Evolutionary conservation across 495 filamentous ascomycete species (phyloP).

Genomic region (Staphylotrichum longicolle): DNA sequence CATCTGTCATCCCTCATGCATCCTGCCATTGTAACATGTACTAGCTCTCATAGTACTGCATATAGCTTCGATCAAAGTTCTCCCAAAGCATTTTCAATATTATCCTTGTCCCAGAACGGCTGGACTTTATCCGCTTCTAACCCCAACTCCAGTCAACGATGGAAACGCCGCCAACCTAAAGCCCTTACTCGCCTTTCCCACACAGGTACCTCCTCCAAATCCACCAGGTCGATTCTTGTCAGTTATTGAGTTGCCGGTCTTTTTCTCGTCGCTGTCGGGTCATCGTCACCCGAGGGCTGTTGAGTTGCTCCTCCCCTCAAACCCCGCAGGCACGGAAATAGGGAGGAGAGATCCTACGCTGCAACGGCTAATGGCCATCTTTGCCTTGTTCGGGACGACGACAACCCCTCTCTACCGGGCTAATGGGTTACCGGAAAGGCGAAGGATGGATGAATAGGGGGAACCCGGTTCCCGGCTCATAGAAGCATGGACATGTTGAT

Average conservation of each 20-base stretch:
- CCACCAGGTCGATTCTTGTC: too few species aligned
- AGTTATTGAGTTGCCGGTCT: too few species aligned
- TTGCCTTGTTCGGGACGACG: conserved; percentile 16
- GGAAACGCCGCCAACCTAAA: too few species aligned
- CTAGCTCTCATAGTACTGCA: too few species aligned
- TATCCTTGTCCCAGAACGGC: too few species aligned
- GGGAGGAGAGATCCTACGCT: conserved; percentile 13
- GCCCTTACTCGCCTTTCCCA: too few species aligned
- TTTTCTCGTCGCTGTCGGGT: conserved; percentile 13
- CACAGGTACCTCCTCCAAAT: too few species aligned
- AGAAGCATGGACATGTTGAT: background rate
- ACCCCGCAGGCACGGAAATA: conserved; percentile 20
- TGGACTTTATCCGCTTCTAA: too few species aligned
- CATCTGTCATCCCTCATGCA: too few species aligned
- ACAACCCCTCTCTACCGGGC: conserved; percentile 9
- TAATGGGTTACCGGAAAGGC: conserved; percentile 8
- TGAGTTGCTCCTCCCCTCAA: background rate
- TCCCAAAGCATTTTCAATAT: background rate
- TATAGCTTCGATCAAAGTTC: too few species aligned
- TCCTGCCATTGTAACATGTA: too few species aligned
- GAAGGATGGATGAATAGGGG: conserved; percentile 12
- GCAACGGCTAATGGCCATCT: conserved; percentile 22
- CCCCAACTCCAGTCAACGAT: too few species aligned
- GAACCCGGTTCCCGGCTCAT: conserved; percentile 3
- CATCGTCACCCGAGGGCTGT: conserved; percentile 18